Evolutionary conservation across 1,284 basidiomycete genomes (phyloP).

Genomic region (Leccinum angustisporum): DNA sequence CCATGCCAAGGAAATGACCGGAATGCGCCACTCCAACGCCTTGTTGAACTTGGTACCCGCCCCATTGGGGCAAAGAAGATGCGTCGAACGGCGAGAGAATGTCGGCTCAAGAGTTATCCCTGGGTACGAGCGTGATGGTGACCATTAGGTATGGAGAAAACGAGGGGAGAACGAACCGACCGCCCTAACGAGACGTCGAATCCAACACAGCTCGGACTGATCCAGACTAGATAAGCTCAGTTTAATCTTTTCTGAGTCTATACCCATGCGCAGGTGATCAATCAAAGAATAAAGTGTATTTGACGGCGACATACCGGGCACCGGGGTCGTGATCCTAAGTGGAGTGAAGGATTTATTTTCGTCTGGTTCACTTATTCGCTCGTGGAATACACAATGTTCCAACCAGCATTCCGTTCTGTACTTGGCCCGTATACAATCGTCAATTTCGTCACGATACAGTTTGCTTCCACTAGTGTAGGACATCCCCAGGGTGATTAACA

Average conservation of each 20-base stretch:
- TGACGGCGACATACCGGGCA: constrained; percentile 43
- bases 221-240: constrained; percentile 72
- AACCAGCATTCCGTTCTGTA: constrained; percentile 84
- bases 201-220: constrained; percentile 58
- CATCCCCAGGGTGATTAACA: background rate
- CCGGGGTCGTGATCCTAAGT: constrained; percentile 50
- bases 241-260: constrained; percentile 52
- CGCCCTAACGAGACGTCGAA: constrained; percentile 60
- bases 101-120: constrained; percentile 55
- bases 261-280: constrained; percentile 3
- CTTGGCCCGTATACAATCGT: constrained; percentile 44
- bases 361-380: constrained; percentile 55
- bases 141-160: constrained; percentile 2
- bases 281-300: background rate
- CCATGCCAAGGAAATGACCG: constrained; percentile 63
- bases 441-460: constrained; percentile 52
- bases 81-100: constrained; percentile 65
- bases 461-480: constrained; percentile 54
- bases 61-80: constrained; percentile 70
- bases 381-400: constrained; percentile 70
- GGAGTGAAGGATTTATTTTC: constrained; percentile 67
- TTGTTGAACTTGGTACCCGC: constrained; percentile 71
- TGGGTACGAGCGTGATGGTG: constrained; percentile 23
- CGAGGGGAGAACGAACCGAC: constrained; percentile 45
- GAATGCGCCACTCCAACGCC: constrained; percentile 68